Percentiles rank a stretch among this genome's conserved stretches.
Evolutionary conservation across 345 rosid species (phyloP).

Genomic region (Raphanus raphanistrum): DNA sequence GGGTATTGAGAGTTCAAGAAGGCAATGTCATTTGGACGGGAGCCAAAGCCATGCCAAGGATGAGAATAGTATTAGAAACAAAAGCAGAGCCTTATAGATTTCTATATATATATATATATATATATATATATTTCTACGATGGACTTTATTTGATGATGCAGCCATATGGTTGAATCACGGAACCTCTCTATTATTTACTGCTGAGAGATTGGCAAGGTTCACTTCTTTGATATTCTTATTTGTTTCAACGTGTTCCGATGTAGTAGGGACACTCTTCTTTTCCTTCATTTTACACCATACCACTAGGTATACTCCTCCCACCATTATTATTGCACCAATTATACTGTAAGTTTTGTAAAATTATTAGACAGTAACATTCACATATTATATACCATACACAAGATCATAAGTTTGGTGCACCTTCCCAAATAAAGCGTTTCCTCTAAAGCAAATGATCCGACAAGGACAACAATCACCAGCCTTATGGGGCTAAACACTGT

Average conservation of each 20-base stretch:
- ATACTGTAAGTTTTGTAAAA: constrained; percentile 39
- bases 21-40: background rate
- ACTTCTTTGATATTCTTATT: constrained; percentile 22
- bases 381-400: background rate
- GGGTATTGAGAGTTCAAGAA: background rate
- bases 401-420: constrained; percentile 12
- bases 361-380: background rate
- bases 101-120: too few relatives aligned
- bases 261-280: constrained; percentile 22
- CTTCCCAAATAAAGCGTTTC: constrained; percentile 38
- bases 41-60: background rate
- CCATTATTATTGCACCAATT: constrained; percentile 50
- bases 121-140: background rate
- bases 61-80: background rate
- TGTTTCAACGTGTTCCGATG: constrained; percentile 1
- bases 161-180: constrained; percentile 10
- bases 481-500: constrained; percentile 34
- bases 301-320: constrained; percentile 50
- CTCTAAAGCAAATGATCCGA: constrained; percentile 36
- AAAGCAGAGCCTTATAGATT: background rate
- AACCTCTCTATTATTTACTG: constrained; percentile 19
- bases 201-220: constrained; percentile 3
- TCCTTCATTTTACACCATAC: constrained; percentile 62
- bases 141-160: constrained; percentile 13
- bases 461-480: constrained; percentile 26